Conservation (phyloP, 352 stramenopile species). For the Phytophthora cryptogea region DNA sequence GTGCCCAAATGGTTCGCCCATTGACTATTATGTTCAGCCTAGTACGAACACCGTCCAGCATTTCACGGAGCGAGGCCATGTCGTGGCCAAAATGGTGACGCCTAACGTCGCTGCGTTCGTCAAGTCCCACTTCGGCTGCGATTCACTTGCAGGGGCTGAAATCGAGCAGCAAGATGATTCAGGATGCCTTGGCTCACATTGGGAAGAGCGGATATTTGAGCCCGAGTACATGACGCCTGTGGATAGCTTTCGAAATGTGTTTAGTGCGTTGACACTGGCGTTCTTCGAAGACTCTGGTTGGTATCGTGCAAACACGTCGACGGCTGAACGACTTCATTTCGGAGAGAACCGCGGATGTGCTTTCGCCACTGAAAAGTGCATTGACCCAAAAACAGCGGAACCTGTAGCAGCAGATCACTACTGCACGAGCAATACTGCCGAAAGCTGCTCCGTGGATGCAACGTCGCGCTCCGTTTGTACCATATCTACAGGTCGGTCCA, state of each 20-base stretch:
- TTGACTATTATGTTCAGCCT: slow-evolving; percentile 44
- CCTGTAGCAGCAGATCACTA: slow-evolving; percentile 62
- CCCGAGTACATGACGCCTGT: slow-evolving; percentile 84
- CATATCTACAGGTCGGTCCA: slow-evolving; percentile 43
- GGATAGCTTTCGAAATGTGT: slow-evolving; percentile 74
- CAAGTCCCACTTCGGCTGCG: slow-evolving; percentile 71
- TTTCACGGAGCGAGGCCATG: slow-evolving; percentile 54
- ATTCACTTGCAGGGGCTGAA: slow-evolving; percentile 59
- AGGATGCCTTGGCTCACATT: slow-evolving; percentile 79
- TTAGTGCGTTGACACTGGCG: slow-evolving; percentile 72
- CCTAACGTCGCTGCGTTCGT: slow-evolving; percentile 63
- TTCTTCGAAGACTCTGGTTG: slow-evolving; percentile 87
- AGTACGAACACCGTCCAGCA: slow-evolving; percentile 56
- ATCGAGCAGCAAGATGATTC: slow-evolving; percentile 77
- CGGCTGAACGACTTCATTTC: slow-evolving; percentile 66
- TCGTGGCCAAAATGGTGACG: slow-evolving; percentile 72
- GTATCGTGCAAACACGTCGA: slow-evolving; percentile 67
- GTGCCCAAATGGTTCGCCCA: slow-evolving; percentile 61
- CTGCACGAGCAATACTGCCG: slow-evolving; percentile 53
- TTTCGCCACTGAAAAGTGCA: slow-evolving; percentile 74
- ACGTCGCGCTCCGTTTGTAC: slow-evolving; percentile 71
- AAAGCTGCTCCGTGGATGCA: slow-evolving; percentile 81
- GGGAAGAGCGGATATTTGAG: slow-evolving; percentile 86
- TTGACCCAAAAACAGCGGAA: slow-evolving; percentile 51
- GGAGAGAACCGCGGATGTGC: slow-evolving; percentile 63